Conservation (phyloP, 2,329 filamentous ascomycete genomes). For the Amauroascus niger region DNA sequence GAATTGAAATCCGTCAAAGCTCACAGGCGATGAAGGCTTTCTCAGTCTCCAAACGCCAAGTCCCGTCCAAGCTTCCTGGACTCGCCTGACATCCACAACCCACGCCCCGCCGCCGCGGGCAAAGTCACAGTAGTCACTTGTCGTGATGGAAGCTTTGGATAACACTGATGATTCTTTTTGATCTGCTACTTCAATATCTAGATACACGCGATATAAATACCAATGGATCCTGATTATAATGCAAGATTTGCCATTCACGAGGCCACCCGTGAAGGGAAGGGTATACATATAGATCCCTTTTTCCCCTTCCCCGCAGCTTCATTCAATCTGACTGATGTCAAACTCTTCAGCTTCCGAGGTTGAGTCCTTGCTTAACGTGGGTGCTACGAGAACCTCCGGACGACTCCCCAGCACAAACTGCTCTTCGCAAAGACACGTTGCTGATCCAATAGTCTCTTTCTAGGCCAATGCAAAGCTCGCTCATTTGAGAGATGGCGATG, state of each 20-base stretch:
- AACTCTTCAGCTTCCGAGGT: slow-evolving; percentile 51
- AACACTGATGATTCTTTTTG: not conserved
- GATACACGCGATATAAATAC: not conserved
- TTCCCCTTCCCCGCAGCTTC: not conserved
- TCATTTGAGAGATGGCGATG: slow-evolving; percentile 67
- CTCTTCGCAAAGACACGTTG: not conserved
- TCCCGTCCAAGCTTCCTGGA: not conserved
- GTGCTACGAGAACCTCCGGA: slow-evolving; percentile 27
- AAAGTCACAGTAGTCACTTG: not conserved
- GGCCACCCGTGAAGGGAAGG: slow-evolving; percentile 72
- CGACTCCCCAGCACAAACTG: not conserved
- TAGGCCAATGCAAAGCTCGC: slow-evolving; percentile 73
- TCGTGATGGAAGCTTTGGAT: not conserved
- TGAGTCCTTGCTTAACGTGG: slow-evolving; percentile 63
- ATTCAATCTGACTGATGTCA: slow-evolving; percentile 20
- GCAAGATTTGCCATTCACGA: slow-evolving; percentile 77
- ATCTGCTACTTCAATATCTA: slow-evolving; percentile 17
- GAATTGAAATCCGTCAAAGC: too few species aligned
- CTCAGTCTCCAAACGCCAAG: not conserved
- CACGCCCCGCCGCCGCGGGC: not conserved
- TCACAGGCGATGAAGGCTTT: not conserved
- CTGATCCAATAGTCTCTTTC: slow-evolving; percentile 1
- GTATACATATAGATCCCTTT: slow-evolving; percentile 43
- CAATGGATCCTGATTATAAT: slow-evolving; percentile 36
- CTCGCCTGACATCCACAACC: not conserved